Evolutionary conservation across 2,329 filamentous ascomycete genomes (phyloP), one percentile per base, ranked within the genome.

Genomic region (Chrysoporthe cubensis): DNA sequence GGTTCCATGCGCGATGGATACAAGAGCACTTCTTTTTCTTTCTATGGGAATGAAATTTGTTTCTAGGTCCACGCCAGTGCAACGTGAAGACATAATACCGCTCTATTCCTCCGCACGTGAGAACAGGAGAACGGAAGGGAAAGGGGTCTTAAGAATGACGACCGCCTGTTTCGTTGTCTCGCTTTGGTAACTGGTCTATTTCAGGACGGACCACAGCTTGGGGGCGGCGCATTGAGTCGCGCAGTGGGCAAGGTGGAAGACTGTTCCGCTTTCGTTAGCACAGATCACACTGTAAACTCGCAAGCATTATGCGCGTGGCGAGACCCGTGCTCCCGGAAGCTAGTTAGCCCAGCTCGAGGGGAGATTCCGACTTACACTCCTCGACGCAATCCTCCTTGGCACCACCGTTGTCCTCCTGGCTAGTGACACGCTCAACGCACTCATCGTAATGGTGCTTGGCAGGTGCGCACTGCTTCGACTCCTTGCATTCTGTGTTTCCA

Each of bases 221-320:
- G 95, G 94, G 66, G 96, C 96, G 71, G 96, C 95, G 80, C 96
- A 99, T 79, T 91, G 85, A 76, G 88, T 92, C 72, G 95, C 93
- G 85, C 96, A 99, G 87, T 98, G 96, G 76, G 92, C 90, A 76
- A 99, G 92, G 84, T 99, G 95, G 91, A 99, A 99, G 87, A 97
- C 95, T 97, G 63, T 57, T 44, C 32, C 42, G 11, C 9, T 14
- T 60, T 7, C 32, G 59, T 73, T 48, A 69, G 70, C 48, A 68
- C n/a, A 57, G 52, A 40, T 48, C 8, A 21, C 54, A 6, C n/a
- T 40, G 11, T 34, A 48, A 16, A 44, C 26, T 16, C 2, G 4
- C 9, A 13, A 11, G 6, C 50, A 5, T 5, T 52, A 26, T 26
- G 50, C 50, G 26, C 11, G 32, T 16, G 26, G 21, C 60, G 56